Evolutionary conservation across 805 yeast genomes (phyloP), one percentile per base, ranked within the genome.

Genomic region (Candida maris): DNA sequence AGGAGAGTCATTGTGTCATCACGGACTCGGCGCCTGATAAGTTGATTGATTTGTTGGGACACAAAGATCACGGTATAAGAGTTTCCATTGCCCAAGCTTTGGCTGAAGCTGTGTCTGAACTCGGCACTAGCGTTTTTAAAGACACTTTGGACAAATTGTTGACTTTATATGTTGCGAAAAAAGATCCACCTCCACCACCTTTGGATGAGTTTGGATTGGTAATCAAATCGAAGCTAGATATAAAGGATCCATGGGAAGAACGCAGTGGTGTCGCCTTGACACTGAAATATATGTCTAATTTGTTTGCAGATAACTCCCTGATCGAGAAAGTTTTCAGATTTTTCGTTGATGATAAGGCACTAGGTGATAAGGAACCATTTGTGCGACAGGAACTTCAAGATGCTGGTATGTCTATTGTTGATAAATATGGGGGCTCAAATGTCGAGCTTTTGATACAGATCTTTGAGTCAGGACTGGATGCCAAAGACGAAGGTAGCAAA

Each of bases 371-470:
- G 39, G 84, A 85, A 40, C 63, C 73, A 0, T 61, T 75, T 34
- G 96, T 87, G 4, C 75, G 93, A 35, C 84, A 79, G 43, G 94
- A 85, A 54, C 71, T 88, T 56, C 88, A 86, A 52, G 91, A 83
- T 37, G 93, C 96, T n/a, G 97, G 96, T 33, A 70, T 85, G 39
- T 77, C 71, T 27, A 69, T 86, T 22, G 77, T 93, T 35, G 71
- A 79, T 27, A 52, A 56, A 1, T 82, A 80, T 46, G 97, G 96
- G 15, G 68, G 73, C 16, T 53, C 61, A 4, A 68, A 71, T 37
- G 81, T 88, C n/a, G 95, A 87, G 54, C 62, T 66, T 2, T 68
- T 93, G 49, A 79, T 88, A 48, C 85, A 89, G 2, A 69, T 87
- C n/a, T 85, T 93, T 50, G 97, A 91, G 59, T 53, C 59, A 5